Evolutionary conservation across 306 rosid species (phyloP).

Genomic region (Prunus persica): Prunus_persica_NCBIv2 NC_034009.1:11223001-11223500

Average conservation of each 20-base stretch:
- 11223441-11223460: background rate
- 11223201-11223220: background rate
- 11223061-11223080: background rate
- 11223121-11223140: conserved; percentile 3
- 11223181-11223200: background rate
- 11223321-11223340: background rate
- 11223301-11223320: background rate
- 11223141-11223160: background rate
- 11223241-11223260: background rate
- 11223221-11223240: background rate
- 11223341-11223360: background rate
- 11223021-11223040: background rate
- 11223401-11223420: background rate
- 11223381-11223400: background rate
- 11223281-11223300: conserved; percentile 4
- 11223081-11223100: background rate
- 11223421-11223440: background rate
- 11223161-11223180: background rate
- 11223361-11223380: background rate
- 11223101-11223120: background rate
- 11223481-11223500: conserved; percentile 2
- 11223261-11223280: conserved; percentile 18
- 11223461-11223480: background rate
- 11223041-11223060: background rate
- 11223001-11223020: conserved; percentile 1